phyloP scores from a whole-genome alignment of 1,139 yeast species.

The Arxiozyma bovina region DNA sequence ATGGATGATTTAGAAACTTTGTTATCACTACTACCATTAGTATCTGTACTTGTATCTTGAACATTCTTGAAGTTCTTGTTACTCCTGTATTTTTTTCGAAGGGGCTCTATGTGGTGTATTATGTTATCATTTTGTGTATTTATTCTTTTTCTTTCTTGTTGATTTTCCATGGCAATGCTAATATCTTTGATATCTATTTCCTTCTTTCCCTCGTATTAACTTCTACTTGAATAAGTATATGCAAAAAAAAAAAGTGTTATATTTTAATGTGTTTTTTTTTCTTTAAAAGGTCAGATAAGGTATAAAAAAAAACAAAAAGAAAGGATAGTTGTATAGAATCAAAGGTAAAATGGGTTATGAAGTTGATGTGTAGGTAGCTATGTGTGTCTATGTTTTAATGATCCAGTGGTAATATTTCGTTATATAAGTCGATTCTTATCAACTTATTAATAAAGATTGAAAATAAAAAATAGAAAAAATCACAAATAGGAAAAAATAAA shows the following conservation, averaged over 20 bases:
- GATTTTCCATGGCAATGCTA: neutral
- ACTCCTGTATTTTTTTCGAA: neutral
- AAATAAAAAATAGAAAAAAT: too few relatives aligned
- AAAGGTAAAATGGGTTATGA: neutral
- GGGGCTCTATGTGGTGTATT: neutral
- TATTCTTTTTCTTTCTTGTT: neutral
- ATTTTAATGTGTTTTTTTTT: too few relatives aligned
- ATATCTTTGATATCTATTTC: too few relatives aligned
- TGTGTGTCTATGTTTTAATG: neutral
- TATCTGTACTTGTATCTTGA: slow-evolving; percentile 25
- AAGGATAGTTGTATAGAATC: neutral
- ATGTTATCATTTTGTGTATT: neutral
- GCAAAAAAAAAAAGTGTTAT: neutral
- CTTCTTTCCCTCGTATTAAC: neutral
- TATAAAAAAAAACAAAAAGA: neutral
- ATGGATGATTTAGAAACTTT: slow-evolving; percentile 2
- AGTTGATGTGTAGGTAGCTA: too few relatives aligned
- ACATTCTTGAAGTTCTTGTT: neutral
- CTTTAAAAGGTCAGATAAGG: too few relatives aligned
- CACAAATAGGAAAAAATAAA: too few relatives aligned
- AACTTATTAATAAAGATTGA: too few relatives aligned
- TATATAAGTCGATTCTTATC: neutral
- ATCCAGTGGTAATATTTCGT: too few relatives aligned
- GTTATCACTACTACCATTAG: slow-evolving; percentile 39
- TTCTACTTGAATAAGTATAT: neutral